Base-by-base conservation (phyloP, 768 basidiomycete species). In the Pleurotus sapidus region DNA sequence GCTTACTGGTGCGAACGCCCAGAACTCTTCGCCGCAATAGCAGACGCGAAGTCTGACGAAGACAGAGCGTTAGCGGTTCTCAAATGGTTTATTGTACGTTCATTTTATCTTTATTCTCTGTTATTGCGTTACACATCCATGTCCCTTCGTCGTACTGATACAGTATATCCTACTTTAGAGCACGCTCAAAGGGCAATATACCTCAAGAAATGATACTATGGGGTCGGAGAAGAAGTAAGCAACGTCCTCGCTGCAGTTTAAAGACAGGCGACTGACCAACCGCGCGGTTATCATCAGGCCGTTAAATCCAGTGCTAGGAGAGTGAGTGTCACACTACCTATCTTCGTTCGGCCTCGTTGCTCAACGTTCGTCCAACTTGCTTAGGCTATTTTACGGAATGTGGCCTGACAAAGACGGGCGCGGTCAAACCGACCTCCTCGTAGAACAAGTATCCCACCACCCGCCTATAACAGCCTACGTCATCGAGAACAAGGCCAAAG, bases 1-100 rank as follows among this genome's bases (percentile, higher is more conserved):
- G 95, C 95, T 0, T 97, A 98, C 72, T 98, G 96, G 96, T 93
- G 94, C 67, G 96, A 98, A 70, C 90, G 91, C 49, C 94, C 94
- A 24, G 87, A 87, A 55, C 76, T 94, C 55, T 98, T 99, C 66
- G 85, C 94, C 3, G 84, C 84, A 18, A 98, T 98, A 68, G 84
- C 88, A 17, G 86, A 88, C 62, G 93, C 87, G 4, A 79, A 77
- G 67, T 84, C 82, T 11, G 82, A 86, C 27, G 88, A 95, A 69
- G 84, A 86, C 1, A 79, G 95, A 49, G 80, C 86, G 2, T 75
- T 91, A 51, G 83, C 86, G 5, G 93, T 98, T n/a, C 79, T 98
- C 46, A 84, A 82, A 64, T 99, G 96, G 96, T 99, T 98, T 74
- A 91, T 99, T 66, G 88, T 91, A 63, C 64, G 87, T 75, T 34